Conservation (phyloP, 1,139 yeast genomes). For the Geotrichum macrosporum region DNA sequence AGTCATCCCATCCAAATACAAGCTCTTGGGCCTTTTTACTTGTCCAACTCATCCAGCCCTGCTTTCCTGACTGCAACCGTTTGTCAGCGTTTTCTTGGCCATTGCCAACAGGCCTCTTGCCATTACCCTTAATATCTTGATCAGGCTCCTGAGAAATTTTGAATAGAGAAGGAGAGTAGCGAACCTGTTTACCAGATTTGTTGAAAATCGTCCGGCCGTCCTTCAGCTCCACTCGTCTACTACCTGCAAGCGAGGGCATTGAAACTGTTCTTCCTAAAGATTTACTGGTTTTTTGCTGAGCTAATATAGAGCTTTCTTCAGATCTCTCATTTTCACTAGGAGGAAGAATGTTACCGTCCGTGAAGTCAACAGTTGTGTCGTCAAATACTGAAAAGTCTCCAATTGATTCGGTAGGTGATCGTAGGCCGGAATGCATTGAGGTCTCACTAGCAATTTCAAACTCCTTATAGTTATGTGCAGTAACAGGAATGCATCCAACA, state of each 20-base stretch:
- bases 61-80: slow-evolving; percentile 20
- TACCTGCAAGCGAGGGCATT: slow-evolving; percentile 30
- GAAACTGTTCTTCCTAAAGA: slow-evolving; percentile 29
- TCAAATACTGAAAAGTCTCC: slow-evolving; percentile 3
- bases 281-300: slow-evolving; percentile 5
- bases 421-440: slow-evolving; percentile 18
- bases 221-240: slow-evolving; percentile 29
- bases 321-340: neutral
- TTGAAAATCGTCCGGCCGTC: slow-evolving; percentile 33
- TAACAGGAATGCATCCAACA: slow-evolving; percentile 72
- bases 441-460: slow-evolving; percentile 27
- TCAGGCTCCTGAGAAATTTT: slow-evolving; percentile 17
- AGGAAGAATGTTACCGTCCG: slow-evolving; percentile 7
- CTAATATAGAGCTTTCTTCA: neutral
- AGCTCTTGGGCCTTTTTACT: slow-evolving; percentile 38
- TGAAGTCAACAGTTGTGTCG: slow-evolving; percentile 6
- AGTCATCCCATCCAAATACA: slow-evolving; percentile 55
- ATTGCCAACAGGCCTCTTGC: neutral
- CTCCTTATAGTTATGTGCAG: slow-evolving; percentile 33
- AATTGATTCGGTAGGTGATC: slow-evolving; percentile 8
- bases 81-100: slow-evolving; percentile 16
- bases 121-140: slow-evolving; percentile 7
- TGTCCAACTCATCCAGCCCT: slow-evolving; percentile 39
- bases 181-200: slow-evolving; percentile 22
- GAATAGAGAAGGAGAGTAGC: slow-evolving; percentile 17